Conservation (phyloP, 805 yeast genomes). For the Blastobotrys muscicola region DNA sequence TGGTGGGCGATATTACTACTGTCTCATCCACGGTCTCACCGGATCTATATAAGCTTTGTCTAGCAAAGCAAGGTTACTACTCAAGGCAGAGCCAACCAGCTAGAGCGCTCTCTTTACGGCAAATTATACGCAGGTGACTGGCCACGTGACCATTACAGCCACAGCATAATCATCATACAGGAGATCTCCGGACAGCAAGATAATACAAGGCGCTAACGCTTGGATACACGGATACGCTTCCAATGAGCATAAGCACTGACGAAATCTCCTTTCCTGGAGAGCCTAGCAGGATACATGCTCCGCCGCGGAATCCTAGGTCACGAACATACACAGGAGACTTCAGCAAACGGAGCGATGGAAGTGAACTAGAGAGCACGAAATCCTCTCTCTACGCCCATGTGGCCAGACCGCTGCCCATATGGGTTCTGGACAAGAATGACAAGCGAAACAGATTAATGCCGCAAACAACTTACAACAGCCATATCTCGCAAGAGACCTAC, state of each 20-base stretch:
- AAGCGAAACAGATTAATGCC: neutral
- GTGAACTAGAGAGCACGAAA: neutral
- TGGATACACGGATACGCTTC: neutral
- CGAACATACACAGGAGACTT: neutral
- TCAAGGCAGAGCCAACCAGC: no score
- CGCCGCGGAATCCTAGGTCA: neutral
- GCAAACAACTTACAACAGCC: neutral
- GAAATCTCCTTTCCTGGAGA: neutral
- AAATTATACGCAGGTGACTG: no score
- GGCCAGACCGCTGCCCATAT: slow-evolving; percentile 6
- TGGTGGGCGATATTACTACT: no score
- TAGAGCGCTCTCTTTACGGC: no score
- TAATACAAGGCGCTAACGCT: no score
- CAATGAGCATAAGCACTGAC: neutral
- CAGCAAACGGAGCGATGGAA: neutral
- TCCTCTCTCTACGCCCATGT: neutral
- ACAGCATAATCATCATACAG: no score
- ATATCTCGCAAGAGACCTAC: neutral
- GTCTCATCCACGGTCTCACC: no score
- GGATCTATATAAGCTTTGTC: no score
- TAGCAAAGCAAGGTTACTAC: no score
- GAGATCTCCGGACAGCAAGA: no score
- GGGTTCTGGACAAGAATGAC: slow-evolving; percentile 4
- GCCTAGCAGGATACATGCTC: neutral
- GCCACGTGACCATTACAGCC: no score